Evolutionary conservation across 148 eudicot genomes (phyloP).

Genomic region (Camellia sinensis): DNA sequence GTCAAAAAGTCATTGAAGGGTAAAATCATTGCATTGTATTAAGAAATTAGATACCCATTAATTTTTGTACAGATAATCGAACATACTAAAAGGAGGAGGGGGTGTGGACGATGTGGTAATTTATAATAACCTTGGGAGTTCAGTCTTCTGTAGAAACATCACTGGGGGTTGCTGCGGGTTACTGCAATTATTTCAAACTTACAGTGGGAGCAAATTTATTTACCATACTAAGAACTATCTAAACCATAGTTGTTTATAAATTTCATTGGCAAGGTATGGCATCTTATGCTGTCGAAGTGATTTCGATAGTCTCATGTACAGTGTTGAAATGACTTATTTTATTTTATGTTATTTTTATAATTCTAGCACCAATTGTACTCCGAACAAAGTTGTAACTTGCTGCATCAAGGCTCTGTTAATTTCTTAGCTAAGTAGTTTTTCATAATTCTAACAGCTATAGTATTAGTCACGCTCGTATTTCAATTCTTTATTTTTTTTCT

Average conservation of each 20-base stretch:
- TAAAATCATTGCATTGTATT: neutral
- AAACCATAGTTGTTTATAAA: neutral
- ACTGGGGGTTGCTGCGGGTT: neutral
- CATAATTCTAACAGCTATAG: neutral
- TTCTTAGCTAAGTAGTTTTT: neutral
- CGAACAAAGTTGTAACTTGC: neutral
- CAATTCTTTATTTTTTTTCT: neutral
- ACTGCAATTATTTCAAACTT: neutral
- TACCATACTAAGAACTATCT: neutral
- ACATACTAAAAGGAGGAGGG: neutral
- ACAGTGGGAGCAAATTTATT: neutral
- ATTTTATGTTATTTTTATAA: neutral
- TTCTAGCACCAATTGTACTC: neutral
- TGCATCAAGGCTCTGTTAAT: neutral
- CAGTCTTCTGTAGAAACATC: neutral
- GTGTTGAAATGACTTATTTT: neutral
- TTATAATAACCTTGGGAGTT: neutral
- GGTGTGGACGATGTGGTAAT: neutral
- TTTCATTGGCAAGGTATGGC: neutral
- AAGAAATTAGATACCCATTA: neutral
- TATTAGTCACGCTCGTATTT: neutral
- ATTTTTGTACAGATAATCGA: too few species aligned
- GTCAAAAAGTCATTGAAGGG: neutral
- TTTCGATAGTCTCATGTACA: neutral
- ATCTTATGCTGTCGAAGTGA: neutral